Evolutionary conservation across 768 basidiomycete genomes (phyloP), one percentile per base, ranked within the genome.

Genomic region (Pilatotrama ljubarskyi): DNA sequence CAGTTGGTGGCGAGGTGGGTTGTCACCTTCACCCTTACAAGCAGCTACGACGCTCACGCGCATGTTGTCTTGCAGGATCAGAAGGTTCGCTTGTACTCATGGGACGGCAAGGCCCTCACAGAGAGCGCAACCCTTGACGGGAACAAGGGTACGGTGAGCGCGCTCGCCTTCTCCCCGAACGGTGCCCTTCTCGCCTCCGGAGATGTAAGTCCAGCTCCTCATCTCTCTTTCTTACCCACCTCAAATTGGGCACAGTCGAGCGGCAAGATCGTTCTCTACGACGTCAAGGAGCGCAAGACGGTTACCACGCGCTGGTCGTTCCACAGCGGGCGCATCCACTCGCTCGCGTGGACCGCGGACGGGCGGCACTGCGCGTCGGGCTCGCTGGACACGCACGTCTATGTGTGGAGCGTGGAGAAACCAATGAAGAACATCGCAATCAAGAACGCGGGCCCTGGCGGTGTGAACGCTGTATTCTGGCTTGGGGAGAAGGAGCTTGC

Each of bases 351-450:
- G 86, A 85, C 90, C 7, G 65, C 83, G 6, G 86, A 91, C 68
- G 86, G 87, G 7, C 79, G 80, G 61, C 86, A 95, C 68, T 83
- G 90, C 62, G 95, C 87, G 11, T 94, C 93, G 4, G 94, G 89
- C 11, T 92, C 93, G 18, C 80, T 96, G n/a, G 96, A 98, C 71
- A 95, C 95, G 29, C 84, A 93, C 64, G 84, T 96, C 5, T 97
- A 94, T 68, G 75, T 98, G 24, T 98, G 91, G 86, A 86, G 87
- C 63, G 84, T 93, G 29, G 76, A 76, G 43, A 82, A 84, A 68
- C 86, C 88, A 9, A 75, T 84, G 72, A 86, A 82, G 73, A 91
- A 90, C 64, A 84, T 94, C 36, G 81, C 86, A 25, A 86, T 98
- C 71, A 88, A 87, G 79, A 94, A 94, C 61, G 93, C 91, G 0